These are phyloP conservation scores for Lactarius hengduanensis DNA, from an alignment of 768 basidiomycete genomes.

Conservation along the genomic window DNA sequence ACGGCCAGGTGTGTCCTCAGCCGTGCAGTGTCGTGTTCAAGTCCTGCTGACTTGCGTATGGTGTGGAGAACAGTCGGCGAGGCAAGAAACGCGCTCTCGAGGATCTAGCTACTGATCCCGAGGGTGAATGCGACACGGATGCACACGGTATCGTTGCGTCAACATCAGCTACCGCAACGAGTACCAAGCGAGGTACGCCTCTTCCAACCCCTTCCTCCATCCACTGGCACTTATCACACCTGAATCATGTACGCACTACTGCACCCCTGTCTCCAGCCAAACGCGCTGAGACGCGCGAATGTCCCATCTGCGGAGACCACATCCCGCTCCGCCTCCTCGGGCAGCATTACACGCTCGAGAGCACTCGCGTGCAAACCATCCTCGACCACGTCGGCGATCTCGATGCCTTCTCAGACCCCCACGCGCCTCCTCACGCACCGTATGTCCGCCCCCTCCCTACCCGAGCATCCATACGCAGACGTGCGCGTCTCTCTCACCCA, in stretches of 20 bases:
- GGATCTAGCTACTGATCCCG: neutral
- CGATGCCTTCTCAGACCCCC: constrained; percentile 50
- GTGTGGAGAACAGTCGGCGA: constrained; percentile 13
- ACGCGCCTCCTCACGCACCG: constrained; percentile 48
- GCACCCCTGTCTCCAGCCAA: constrained; percentile 45
- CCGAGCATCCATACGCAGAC: neutral
- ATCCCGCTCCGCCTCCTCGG: constrained; percentile 73
- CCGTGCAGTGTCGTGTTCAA: no score
- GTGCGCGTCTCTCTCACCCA: constrained; percentile 32
- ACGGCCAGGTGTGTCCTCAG: constrained; percentile 4
- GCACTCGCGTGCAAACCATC: constrained; percentile 66
- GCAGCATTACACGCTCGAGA: constrained; percentile 63
- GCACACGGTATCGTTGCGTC: neutral
- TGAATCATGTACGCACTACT: neutral
- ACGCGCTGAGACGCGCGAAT: constrained; percentile 70
- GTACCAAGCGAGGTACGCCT: constrained; percentile 19
- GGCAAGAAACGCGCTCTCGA: constrained; percentile 6
- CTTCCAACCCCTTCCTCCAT: neutral
- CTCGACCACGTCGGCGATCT: constrained; percentile 60
- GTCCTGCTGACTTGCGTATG: neutral
- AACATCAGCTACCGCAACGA: constrained; percentile 2
- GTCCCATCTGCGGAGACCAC: constrained; percentile 70
- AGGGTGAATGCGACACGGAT: neutral
- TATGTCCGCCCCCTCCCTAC: constrained; percentile 35
- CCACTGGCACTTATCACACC: neutral